Evolutionary conservation across 1,284 basidiomycete genomes (phyloP).

Genomic region (Fomitopsis pinicola): DNA sequence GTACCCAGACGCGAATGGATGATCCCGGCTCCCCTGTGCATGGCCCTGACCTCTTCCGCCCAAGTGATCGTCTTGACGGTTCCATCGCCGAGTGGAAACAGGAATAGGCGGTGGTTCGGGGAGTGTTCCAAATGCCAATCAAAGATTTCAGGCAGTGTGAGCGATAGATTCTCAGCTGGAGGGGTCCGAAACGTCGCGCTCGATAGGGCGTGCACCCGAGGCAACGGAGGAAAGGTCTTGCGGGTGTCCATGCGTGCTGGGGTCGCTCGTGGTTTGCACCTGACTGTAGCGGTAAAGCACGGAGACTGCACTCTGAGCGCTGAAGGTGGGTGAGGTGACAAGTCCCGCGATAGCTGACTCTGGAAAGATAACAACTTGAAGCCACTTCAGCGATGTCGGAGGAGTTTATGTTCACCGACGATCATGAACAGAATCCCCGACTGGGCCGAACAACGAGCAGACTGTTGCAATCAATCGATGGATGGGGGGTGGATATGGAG

Average conservation of each 20-base stretch:
- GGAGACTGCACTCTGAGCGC: too few species aligned
- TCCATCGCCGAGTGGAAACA: conserved; percentile 24
- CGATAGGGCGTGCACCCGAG: conserved; percentile 3
- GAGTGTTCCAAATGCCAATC: conserved; percentile 31
- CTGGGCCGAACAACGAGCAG: too few species aligned
- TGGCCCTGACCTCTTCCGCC: conserved; percentile 22
- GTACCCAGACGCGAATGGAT: neutral
- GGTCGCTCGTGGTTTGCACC: too few species aligned
- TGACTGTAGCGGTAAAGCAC: too few species aligned
- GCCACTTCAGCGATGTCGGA: too few species aligned
- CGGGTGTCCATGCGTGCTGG: neutral
- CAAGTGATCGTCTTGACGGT: conserved; percentile 21
- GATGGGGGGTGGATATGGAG: too few species aligned
- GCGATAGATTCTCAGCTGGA: conserved; percentile 28
- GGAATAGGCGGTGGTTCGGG: conserved; percentile 31
- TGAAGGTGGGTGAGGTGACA: too few species aligned
- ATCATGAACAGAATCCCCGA: too few species aligned
- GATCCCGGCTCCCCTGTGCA: neutral
- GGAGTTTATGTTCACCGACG: conserved; percentile 1
- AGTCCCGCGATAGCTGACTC: too few species aligned
- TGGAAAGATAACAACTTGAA: too few species aligned
- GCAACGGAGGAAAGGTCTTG: neutral
- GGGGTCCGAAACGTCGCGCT: conserved; percentile 28
- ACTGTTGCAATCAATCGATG: too few species aligned
- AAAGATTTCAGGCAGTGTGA: conserved; percentile 32